Base-by-base conservation (phyloP, 108 stramenopile genomes). In the Discostella pseudostelligera region DNA sequence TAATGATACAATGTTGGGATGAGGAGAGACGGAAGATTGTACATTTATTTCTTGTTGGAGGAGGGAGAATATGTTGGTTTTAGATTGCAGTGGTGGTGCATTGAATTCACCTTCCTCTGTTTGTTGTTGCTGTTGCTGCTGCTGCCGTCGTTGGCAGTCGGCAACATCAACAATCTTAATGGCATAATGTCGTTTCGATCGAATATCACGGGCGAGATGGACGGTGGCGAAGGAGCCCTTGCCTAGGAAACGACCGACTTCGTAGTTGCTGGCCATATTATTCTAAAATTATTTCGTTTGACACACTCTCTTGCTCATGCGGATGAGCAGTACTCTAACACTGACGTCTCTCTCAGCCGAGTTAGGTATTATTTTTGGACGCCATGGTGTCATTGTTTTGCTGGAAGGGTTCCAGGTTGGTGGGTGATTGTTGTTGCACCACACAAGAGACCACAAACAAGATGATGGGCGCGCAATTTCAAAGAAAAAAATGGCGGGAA, bases 171-270 rank as follows among this genome's bases (percentile, higher is more conserved):
- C 32, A 20, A 69, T 56, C 45, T 69, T 69, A 8, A 69, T 25
- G 22, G 68, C 68, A 9, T 10, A 49, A 0, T 19, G 54, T 19
- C 10, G 20, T 29, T 25, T 20, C 1, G 59, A 43, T 2, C 43
- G 42, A 45, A 45, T 42, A 11, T 56, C 22, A 8, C 65, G 68
- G 0, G 68, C 68, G 39, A 69, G 49, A 14, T 69, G 40, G 25
- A 69, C 68, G 48, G 68, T 16, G 37, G 68, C 68, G 37, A 69
- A 69, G 48, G 49, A 51, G 17, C 68, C 68, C n/a, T 40, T 47
- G 48, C 68, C 68, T 19, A 69, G 55, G 43, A 59, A 26, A 9
- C 58, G 49, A n/a, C 68, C 68, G 4, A 69, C 59, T 50, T 69
- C 55, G 43, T 69, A 69, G 16, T 69, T 59, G 50, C 49, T 40